Conservation (phyloP, 2,329 filamentous ascomycete species). For the Sarocladiaceae sp. region DNA sequence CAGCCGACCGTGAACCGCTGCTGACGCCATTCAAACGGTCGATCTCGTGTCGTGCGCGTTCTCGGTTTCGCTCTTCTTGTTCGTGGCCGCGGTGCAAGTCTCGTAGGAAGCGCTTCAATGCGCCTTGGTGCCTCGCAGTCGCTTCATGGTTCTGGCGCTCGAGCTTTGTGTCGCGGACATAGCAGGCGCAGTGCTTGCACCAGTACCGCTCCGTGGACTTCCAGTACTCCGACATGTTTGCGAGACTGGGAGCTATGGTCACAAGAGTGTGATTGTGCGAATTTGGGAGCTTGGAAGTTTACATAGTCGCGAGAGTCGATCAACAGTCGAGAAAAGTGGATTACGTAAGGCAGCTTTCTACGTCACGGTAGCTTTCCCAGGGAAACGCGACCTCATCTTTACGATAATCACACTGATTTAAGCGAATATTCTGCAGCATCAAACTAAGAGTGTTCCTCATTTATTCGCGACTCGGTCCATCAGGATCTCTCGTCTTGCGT, state of each 20-base stretch:
- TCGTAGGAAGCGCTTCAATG: constrained; percentile 83
- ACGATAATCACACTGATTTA: too few relatives aligned
- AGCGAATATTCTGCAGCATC: too few relatives aligned
- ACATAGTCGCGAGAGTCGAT: not conserved
- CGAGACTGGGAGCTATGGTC: not conserved
- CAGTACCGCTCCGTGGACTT: constrained; percentile 96
- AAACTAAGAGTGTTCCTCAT: too few relatives aligned
- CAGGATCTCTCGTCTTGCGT: constrained; percentile 24
- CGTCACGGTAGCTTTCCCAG: too few relatives aligned
- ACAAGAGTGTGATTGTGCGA: too few relatives aligned
- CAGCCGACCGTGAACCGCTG: constrained; percentile 32
- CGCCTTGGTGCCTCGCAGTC: constrained; percentile 78
- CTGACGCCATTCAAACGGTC: constrained; percentile 80
- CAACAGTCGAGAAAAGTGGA: not conserved
- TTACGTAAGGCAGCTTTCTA: constrained; percentile 2
- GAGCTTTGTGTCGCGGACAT: constrained; percentile 87
- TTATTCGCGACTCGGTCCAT: not conserved
- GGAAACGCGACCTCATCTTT: too few relatives aligned
- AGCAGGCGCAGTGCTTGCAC: constrained; percentile 95
- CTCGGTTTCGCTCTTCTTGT: constrained; percentile 73
- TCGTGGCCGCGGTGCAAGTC: constrained; percentile 85
- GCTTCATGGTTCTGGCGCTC: constrained; percentile 87
- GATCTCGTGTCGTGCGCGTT: constrained; percentile 78
- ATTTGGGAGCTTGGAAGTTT: constrained; percentile 7
- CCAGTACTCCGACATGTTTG: constrained; percentile 91